Base-by-base conservation (phyloP, 805 yeast genomes). In the Dipodascopsis tothii region DNA sequence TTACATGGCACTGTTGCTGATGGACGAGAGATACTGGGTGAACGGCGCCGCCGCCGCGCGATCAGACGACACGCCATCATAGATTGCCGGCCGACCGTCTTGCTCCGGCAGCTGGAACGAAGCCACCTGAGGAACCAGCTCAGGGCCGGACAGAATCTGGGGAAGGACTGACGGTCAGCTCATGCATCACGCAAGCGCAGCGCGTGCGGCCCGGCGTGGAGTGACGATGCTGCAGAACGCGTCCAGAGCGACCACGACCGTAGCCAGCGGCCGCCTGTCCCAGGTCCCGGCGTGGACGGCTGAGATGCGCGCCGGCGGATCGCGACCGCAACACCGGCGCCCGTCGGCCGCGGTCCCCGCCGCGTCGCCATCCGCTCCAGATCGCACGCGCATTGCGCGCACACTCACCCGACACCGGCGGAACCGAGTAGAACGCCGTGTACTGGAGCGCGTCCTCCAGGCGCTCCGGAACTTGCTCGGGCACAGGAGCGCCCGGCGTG, bases 401-500 rank as follows among this genome's bases (percentile, higher is more conserved):
- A 9, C 22, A 33, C 9, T 33, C n/a, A 16, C 17, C 36, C 7
- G 52, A 18, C 17, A 32, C 44, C 6, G 53, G 51, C n/a, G 46
- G 32, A 6, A 43, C 39, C 3, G 53, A 49, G 4, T 39, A 25
- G 18, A 47, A 20, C n/a, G 53, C 41, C 11, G 53, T 39, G 19
- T 43, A 45, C 37, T 49, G 53, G 28, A 48, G 21, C 3, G 51
- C 48, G 18, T 34, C 38, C 18, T 19, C 23, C 20, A 42, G 21
- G 9, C 41, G 34, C 25, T 32, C 23, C 9, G 48, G 48, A 19
- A 35, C n/a, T n/a, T n/a, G n/a, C n/a, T n/a, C n/a, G n/a, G n/a
- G n/a, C n/a, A n/a, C n/a, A n/a, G n/a, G n/a, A n/a, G n/a, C n/a
- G n/a, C n/a, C n/a, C n/a, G n/a, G n/a, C n/a, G n/a, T n/a, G n/a